Percentiles rank a stretch among this genome's conserved stretches.
Conservation (phyloP, 1,139 yeast genomes). For the Taphrina pruni region DNA sequence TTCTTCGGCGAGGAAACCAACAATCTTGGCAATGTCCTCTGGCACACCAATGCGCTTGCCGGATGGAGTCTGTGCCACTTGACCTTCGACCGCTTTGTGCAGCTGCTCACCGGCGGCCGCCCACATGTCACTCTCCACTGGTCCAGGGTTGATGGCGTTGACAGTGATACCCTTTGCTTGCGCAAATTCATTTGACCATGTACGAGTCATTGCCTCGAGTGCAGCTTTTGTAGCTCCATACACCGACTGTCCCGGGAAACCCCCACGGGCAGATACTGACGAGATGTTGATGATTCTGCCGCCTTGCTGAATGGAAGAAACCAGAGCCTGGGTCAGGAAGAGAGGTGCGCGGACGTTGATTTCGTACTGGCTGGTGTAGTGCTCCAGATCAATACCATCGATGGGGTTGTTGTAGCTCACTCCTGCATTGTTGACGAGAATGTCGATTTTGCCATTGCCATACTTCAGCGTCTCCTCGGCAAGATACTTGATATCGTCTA, state of each 20-base stretch:
- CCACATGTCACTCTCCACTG: slow-evolving; percentile 37
- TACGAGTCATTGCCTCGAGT: slow-evolving; percentile 34
- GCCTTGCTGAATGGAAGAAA: slow-evolving; percentile 24
- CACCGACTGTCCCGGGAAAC: slow-evolving; percentile 55
- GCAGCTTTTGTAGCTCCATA: slow-evolving; percentile 47
- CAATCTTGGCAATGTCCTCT: slow-evolving; percentile 38
- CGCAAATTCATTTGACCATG: slow-evolving; percentile 37
- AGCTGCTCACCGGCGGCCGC: not conserved
- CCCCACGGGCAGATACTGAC: slow-evolving; percentile 39
- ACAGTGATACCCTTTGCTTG: slow-evolving; percentile 29
- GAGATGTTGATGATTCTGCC: slow-evolving; percentile 39
- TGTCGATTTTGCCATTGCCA: slow-evolving; percentile 26
- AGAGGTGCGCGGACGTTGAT: slow-evolving; percentile 33
- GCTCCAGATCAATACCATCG: slow-evolving; percentile 3
- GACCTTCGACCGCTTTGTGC: not conserved
- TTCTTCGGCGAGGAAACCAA: slow-evolving; percentile 34
- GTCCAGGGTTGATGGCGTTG: slow-evolving; percentile 38
- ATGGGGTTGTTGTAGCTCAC: slow-evolving; percentile 17
- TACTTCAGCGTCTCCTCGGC: slow-evolving; percentile 12
- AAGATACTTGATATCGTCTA: slow-evolving; percentile 23
- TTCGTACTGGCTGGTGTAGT: slow-evolving; percentile 29
- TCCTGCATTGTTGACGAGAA: slow-evolving; percentile 40
- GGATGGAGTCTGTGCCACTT: slow-evolving; percentile 14
- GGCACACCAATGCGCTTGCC: slow-evolving; percentile 36
- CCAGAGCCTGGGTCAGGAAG: slow-evolving; percentile 23